A percentile compares a stretch with the other conserved stretches of the same genome.
These are phyloP conservation scores for Setaria italica DNA, from an alignment of 202 grass and related monocot species.

Conservation along the genomic window DNA sequence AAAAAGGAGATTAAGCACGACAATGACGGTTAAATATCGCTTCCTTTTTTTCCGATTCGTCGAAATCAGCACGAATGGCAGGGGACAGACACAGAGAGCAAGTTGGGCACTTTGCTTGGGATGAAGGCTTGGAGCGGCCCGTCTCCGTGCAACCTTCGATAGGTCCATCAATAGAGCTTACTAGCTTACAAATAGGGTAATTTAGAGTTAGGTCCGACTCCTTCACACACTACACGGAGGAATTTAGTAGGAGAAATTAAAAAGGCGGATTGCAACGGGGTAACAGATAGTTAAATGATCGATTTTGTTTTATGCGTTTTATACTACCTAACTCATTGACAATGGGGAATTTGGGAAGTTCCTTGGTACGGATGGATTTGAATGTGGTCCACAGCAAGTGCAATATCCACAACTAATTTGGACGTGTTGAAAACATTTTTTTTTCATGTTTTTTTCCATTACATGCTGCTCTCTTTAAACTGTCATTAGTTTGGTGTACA, in stretches of 20 bases:
- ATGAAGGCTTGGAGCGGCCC: slow-evolving; percentile 17
- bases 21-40: background rate
- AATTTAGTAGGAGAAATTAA: background rate
- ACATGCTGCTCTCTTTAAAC: background rate
- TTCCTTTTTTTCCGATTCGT: background rate
- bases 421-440: background rate
- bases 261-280: slow-evolving; percentile 24
- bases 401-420: background rate
- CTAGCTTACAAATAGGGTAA: background rate
- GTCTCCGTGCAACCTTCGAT: background rate
- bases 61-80: slow-evolving; percentile 47
- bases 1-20: background rate
- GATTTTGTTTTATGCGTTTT: background rate
- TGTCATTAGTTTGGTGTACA: background rate
- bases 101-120: slow-evolving; percentile 48
- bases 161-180: background rate
- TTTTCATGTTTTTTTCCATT: background rate
- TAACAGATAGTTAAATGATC: background rate
- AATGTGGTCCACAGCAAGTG: background rate
- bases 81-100: background rate
- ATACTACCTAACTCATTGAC: background rate
- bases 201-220: slow-evolving; percentile 6
- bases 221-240: background rate
- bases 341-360: background rate
- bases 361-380: background rate